Evolutionary conservation across 139 green algal species (phyloP).

Genomic region (Coelastrella sp.): DNA sequence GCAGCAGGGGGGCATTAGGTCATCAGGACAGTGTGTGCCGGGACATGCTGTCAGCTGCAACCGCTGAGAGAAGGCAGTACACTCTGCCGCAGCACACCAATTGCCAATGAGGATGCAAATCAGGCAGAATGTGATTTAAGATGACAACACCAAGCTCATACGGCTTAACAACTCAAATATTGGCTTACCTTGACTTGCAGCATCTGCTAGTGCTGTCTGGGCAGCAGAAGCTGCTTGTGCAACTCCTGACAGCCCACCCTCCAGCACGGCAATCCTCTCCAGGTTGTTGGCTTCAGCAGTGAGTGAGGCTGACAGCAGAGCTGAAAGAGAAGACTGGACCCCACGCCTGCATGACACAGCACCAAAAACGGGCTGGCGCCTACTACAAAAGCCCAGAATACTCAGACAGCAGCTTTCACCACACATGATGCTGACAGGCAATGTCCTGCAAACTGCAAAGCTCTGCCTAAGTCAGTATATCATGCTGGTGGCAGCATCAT

Average conservation of each 20-base stretch:
- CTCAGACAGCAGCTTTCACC: not conserved
- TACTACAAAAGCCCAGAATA: no score
- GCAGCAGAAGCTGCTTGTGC: constrained; percentile 19
- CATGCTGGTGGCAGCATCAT: not conserved
- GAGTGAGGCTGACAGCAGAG: constrained; percentile 32
- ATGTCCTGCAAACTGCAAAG: not conserved
- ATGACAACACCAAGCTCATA: no score
- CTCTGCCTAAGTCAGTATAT: not conserved
- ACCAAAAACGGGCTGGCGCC: not conserved
- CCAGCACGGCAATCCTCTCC: constrained; percentile 30
- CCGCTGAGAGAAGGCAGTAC: no score
- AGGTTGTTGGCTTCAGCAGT: not conserved
- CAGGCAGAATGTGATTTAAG: no score
- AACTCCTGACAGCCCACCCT: constrained; percentile 27
- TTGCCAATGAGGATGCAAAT: no score
- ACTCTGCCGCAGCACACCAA: no score
- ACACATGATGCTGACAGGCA: not conserved
- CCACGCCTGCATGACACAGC: constrained; percentile 11
- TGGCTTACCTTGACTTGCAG: constrained; percentile 15
- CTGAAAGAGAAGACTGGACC: constrained; percentile 4
- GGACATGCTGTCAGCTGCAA: no score
- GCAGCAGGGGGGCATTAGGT: not conserved
- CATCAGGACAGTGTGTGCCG: not conserved
- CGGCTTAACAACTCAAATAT: no score
- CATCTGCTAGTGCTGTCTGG: constrained; percentile 35